These are phyloP conservation scores for Phytophthora uliginosa DNA, from an alignment of 352 stramenopile species.

Conservation along the genomic window DNA sequence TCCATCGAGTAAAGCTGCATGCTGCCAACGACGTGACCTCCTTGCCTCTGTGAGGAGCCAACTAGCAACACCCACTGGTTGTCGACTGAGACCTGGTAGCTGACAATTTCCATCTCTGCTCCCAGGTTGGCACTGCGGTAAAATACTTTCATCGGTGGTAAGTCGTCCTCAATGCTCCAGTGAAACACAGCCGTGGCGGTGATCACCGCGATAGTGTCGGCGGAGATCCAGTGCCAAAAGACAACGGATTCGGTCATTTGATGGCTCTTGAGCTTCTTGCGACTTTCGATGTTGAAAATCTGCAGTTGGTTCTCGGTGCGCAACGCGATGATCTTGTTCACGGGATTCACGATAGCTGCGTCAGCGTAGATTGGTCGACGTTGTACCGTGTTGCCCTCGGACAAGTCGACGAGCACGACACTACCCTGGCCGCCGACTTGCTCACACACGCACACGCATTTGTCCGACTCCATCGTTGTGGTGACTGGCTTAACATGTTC, in stretches of 20 bases:
- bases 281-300: slow-evolving; percentile 99
- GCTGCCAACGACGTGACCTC: slow-evolving; percentile 93
- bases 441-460: slow-evolving; percentile 95
- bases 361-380: slow-evolving; percentile 97
- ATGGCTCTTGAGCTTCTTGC: slow-evolving; percentile 97
- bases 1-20: slow-evolving; percentile 99
- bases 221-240: slow-evolving; percentile 98
- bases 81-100: slow-evolving; percentile 97
- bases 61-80: slow-evolving; percentile 98
- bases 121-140: slow-evolving; percentile 95
- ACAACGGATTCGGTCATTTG: slow-evolving; percentile 92
- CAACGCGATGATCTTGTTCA: slow-evolving; percentile 83
- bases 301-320: slow-evolving; percentile 93
- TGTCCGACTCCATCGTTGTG: slow-evolving; percentile 97
- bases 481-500: slow-evolving; percentile 92
- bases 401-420: slow-evolving; percentile 92
- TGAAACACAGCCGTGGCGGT: slow-evolving; percentile 97
- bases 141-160: slow-evolving; percentile 96
- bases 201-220: slow-evolving; percentile 97
- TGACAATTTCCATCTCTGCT: slow-evolving; percentile 98
- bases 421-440: slow-evolving; percentile 80
- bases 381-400: slow-evolving; percentile 80
- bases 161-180: slow-evolving; percentile 95
- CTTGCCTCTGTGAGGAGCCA: slow-evolving; percentile 94
- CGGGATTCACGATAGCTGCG: slow-evolving; percentile 99